A percentile compares a stretch with the other conserved stretches of the same genome.
Evolutionary conservation across 2,329 filamentous ascomycete species (phyloP).

Genomic region (Nothophoma quercina): DNA sequence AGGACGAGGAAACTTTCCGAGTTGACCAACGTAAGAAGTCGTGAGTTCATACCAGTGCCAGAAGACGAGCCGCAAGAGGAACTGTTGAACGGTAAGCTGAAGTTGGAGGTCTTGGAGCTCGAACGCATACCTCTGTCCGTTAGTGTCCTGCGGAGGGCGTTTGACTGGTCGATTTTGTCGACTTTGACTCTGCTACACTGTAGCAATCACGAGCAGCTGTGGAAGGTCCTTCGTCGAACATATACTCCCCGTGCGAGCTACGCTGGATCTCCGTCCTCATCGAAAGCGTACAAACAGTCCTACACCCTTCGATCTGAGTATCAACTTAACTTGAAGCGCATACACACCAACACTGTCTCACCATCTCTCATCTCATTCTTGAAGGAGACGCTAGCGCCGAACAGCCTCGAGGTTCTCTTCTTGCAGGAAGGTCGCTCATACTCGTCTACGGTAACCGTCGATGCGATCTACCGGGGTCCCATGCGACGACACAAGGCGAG

Average conservation of each 20-base stretch:
- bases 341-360: slow-evolving; percentile 78
- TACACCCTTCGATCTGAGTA: slow-evolving; percentile 51
- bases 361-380: slow-evolving; percentile 75
- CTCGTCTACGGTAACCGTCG: slow-evolving; percentile 68
- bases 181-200: slow-evolving; percentile 78
- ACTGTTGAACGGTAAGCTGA: slow-evolving; percentile 65
- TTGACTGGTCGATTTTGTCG: slow-evolving; percentile 78
- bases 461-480: slow-evolving; percentile 74
- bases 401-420: slow-evolving; percentile 80
- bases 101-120: slow-evolving; percentile 75
- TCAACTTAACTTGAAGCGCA: slow-evolving; percentile 70
- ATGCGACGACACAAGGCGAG: slow-evolving; percentile 75
- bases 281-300: slow-evolving; percentile 47
- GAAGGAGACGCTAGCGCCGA: slow-evolving; percentile 78
- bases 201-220: slow-evolving; percentile 74
- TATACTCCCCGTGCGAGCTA: slow-evolving; percentile 50
- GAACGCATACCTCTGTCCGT: slow-evolving; percentile 78
- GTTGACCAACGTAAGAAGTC: slow-evolving; percentile 8
- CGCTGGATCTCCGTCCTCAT: slow-evolving; percentile 45
- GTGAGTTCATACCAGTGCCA: slow-evolving; percentile 4
- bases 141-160: slow-evolving; percentile 70
- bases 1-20: background rate
- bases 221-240: slow-evolving; percentile 72
- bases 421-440: slow-evolving; percentile 70
- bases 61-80: slow-evolving; percentile 37